These are phyloP conservation scores for Typha latifolia DNA, from an alignment of 176 grass and related monocot species.

Conservation along the genomic window DNA sequence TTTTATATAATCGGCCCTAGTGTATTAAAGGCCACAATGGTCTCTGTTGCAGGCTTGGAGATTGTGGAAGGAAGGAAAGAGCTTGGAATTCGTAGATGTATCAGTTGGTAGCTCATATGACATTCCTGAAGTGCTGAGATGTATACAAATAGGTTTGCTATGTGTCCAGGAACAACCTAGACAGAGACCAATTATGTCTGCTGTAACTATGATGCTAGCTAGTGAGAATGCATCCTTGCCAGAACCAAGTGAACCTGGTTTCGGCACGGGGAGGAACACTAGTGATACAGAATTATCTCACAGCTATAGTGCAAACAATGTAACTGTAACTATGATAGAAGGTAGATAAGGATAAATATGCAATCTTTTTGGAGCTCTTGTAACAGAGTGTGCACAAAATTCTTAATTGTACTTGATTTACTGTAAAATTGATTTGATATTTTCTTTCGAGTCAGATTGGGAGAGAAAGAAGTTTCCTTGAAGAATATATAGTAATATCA, in stretches of 20 bases:
- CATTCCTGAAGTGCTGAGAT: slow-evolving; percentile 39
- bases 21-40: background rate
- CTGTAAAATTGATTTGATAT: background rate
- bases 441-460: background rate
- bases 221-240: slow-evolving; percentile 35
- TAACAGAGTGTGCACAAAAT: background rate
- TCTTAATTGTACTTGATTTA: background rate
- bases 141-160: slow-evolving; percentile 63
- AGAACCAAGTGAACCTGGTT: slow-evolving; percentile 53
- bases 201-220: slow-evolving; percentile 48
- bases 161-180: slow-evolving; percentile 65
- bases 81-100: slow-evolving; percentile 36
- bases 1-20: background rate
- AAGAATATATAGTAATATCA: background rate
- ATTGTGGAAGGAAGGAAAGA: slow-evolving; percentile 54
- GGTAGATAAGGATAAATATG: slow-evolving; percentile 6
- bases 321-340: slow-evolving; percentile 52
- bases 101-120: slow-evolving; percentile 12
- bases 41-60: slow-evolving; percentile 46
- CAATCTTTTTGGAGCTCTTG: background rate
- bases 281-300: slow-evolving; percentile 28
- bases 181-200: slow-evolving; percentile 57
- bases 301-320: slow-evolving; percentile 35
- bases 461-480: background rate
- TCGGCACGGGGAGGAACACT: slow-evolving; percentile 23